Percentiles rank a stretch among this genome's conserved stretches.
These are phyloP conservation scores for Leccinum broughii DNA, from an alignment of 768 basidiomycete species.

Conservation along the genomic window DNA sequence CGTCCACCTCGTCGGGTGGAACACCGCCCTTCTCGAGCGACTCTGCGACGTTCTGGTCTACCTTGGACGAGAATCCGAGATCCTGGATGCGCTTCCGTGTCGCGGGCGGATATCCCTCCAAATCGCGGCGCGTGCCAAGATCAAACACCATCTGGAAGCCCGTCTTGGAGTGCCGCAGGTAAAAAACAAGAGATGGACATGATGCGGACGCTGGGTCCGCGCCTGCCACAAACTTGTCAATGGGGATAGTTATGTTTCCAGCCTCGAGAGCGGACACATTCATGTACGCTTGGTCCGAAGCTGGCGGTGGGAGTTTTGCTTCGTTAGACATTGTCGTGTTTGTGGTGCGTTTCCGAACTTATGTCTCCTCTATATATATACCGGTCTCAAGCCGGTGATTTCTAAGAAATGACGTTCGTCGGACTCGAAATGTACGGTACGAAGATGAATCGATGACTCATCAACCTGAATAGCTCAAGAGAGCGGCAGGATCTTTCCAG, in stretches of 20 bases:
- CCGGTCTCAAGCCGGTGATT: background rate
- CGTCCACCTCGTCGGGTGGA: conserved; percentile 42
- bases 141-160: conserved; percentile 51
- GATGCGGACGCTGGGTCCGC: conserved; percentile 27
- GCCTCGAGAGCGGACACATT: conserved; percentile 57
- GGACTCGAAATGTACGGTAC: background rate
- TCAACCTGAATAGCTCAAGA: background rate
- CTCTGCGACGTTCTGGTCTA: conserved; percentile 42
- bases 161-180: conserved; percentile 47
- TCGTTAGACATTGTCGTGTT: conserved; percentile 1
- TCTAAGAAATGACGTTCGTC: too few species aligned
- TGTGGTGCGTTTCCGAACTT: background rate
- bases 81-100: conserved; percentile 23
- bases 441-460: background rate
- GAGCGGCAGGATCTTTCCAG: background rate
- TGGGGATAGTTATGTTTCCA: conserved; percentile 42
- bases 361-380: too few species aligned
- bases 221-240: conserved; percentile 40
- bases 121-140: conserved; percentile 53
- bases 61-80: conserved; percentile 1
- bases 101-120: conserved; percentile 41
- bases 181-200: conserved; percentile 53
- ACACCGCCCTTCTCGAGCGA: conserved; percentile 53
- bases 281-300: conserved; percentile 49
- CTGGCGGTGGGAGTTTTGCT: conserved; percentile 14